phyloP scores from a whole-genome alignment of 2,329 filamentous ascomycete species.

The Pyricularia grisea region DNA sequence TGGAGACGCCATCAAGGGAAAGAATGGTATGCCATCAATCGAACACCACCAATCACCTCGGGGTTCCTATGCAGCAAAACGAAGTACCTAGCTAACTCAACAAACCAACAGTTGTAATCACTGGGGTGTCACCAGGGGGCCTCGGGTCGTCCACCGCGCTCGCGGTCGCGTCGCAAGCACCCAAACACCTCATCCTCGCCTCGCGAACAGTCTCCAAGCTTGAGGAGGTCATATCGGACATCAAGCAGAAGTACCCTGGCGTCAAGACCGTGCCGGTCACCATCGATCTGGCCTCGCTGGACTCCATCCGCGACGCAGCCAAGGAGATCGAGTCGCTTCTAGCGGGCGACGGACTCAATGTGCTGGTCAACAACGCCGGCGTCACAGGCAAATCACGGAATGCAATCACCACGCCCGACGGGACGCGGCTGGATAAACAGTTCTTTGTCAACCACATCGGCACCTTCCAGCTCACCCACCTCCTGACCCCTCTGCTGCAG shows the following conservation, averaged over 20 bases:
- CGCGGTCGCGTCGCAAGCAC: slow-evolving; percentile 33
- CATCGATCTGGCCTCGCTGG: slow-evolving; percentile 23
- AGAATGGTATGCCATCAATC: slow-evolving; percentile 7
- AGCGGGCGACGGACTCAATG: slow-evolving; percentile 20
- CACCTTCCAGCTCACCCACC: slow-evolving; percentile 35
- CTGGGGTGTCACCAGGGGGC: slow-evolving; percentile 30
- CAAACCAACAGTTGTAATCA: slow-evolving; percentile 13
- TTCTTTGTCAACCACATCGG: slow-evolving; percentile 31
- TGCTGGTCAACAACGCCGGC: slow-evolving; percentile 34
- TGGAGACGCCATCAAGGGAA: slow-evolving; percentile 8
- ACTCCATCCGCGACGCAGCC: slow-evolving; percentile 23
- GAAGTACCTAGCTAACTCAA: background rate
- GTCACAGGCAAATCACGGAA: slow-evolving; percentile 22
- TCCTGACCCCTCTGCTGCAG: slow-evolving; percentile 31
- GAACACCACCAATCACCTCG: background rate
- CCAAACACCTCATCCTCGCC: slow-evolving; percentile 30
- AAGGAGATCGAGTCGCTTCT: slow-evolving; percentile 17
- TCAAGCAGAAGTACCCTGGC: slow-evolving; percentile 21
- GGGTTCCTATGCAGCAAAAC: background rate
- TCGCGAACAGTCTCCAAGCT: slow-evolving; percentile 34
- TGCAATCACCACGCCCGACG: slow-evolving; percentile 19
- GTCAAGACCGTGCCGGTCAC: slow-evolving; percentile 17
- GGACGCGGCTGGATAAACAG: slow-evolving; percentile 15
- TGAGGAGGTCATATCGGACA: slow-evolving; percentile 26
- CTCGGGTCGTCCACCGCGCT: slow-evolving; percentile 30